These are phyloP conservation scores for Nyctanthes arbortristis DNA, from an alignment of 257 asterid species.

Conservation along the genomic window DNA sequence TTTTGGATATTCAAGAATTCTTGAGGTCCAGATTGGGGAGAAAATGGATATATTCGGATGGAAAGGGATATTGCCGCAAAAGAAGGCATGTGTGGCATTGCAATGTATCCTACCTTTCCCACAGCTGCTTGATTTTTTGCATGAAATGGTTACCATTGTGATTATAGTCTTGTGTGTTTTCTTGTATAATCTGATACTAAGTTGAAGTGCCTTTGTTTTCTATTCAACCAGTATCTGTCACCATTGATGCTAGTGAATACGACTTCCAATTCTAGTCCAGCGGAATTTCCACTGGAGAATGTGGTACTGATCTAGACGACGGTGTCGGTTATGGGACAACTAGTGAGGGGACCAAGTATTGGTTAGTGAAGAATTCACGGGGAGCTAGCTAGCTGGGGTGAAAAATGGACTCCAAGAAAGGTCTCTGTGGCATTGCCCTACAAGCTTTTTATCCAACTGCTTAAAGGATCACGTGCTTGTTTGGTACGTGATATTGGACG, in stretches of 20 bases:
- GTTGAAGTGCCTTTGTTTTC: no score
- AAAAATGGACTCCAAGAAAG: conserved; percentile 28
- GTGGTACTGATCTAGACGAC: conserved; percentile 22
- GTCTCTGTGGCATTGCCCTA: conserved; percentile 39
- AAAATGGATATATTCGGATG: conserved; percentile 10
- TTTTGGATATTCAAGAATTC: conserved; percentile 27
- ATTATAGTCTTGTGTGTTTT: no score
- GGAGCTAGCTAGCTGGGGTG: conserved; percentile 36
- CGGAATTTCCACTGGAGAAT: conserved; percentile 24
- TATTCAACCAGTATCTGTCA: conserved; percentile 22
- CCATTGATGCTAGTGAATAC: conserved; percentile 8
- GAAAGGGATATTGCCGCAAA: neutral
- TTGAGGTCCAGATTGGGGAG: conserved; percentile 19
- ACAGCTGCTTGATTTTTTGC: neutral
- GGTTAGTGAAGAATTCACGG: conserved; percentile 48
- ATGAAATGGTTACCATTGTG: neutral
- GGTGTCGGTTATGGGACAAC: conserved; percentile 32
- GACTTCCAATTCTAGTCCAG: conserved; percentile 16
- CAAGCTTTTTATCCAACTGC: conserved; percentile 31
- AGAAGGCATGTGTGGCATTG: conserved; percentile 20
- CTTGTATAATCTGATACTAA: no score
- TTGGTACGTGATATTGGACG: neutral
- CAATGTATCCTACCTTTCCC: conserved; percentile 15
- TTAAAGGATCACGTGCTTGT: neutral
- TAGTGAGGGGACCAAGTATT: conserved; percentile 30